Conservation (phyloP, 148 eudicot genomes). For the Diospyros lotus region DNA sequence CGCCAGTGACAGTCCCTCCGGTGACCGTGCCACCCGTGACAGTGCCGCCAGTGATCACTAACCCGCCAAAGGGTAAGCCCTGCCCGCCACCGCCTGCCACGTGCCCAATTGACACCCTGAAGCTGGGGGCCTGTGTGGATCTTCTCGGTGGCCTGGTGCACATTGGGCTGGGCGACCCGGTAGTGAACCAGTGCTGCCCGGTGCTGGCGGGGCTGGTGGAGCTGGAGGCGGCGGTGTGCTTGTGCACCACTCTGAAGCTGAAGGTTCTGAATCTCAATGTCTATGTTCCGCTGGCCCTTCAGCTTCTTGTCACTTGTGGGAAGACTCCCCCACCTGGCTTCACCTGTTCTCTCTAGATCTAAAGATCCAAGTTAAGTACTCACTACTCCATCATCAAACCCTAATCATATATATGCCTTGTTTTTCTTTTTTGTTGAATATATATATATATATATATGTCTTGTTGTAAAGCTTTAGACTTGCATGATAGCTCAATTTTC, state of each 20-base stretch:
- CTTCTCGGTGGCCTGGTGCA: constrained; percentile 83
- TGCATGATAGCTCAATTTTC: no score
- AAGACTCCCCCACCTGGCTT: constrained; percentile 88
- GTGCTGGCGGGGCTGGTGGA: constrained; percentile 61
- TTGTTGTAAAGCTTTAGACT: no score
- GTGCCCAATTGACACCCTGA: constrained; percentile 72
- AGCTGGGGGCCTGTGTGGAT: constrained; percentile 87
- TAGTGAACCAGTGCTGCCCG: constrained; percentile 68
- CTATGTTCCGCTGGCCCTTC: constrained; percentile 75
- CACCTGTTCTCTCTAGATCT: constrained; percentile 63
- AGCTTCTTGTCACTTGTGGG: constrained; percentile 86
- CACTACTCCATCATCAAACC: constrained; percentile 2
- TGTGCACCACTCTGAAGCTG: constrained; percentile 77
- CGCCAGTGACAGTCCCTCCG: constrained; percentile 10
- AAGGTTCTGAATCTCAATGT: constrained; percentile 68
- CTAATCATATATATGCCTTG: not conserved
- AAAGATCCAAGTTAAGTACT: constrained; percentile 20
- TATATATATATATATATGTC: no score
- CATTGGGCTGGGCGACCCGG: constrained; percentile 70
- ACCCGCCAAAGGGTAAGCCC: constrained; percentile 29
- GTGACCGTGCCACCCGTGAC: constrained; percentile 9
- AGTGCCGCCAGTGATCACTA: constrained; percentile 18
- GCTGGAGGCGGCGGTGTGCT: constrained; percentile 79
- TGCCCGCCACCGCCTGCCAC: constrained; percentile 32
- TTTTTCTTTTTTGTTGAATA: not conserved